Evolutionary conservation across 495 filamentous ascomycete species (phyloP).

Genomic region (Podospora appendiculata): DNA sequence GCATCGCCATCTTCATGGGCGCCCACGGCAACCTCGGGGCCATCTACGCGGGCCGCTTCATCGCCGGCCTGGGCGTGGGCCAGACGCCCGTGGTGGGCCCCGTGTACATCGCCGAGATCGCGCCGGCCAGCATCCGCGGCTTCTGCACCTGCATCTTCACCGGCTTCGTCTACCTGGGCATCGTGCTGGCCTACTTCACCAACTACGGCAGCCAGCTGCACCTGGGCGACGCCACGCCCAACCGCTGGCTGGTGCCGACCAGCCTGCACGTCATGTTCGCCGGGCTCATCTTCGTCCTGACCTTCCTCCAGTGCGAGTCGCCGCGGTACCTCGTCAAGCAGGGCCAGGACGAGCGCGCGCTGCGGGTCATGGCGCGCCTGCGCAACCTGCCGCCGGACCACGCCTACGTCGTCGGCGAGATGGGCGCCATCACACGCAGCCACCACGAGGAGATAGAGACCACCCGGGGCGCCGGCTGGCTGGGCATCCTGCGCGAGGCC

Average conservation of each 20-base stretch:
- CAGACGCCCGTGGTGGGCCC: slow-evolving; percentile 60
- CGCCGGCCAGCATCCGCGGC: slow-evolving; percentile 55
- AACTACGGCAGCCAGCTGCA: slow-evolving; percentile 53
- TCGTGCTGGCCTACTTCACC: slow-evolving; percentile 52
- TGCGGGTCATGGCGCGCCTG: slow-evolving; percentile 38
- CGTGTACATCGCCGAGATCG: slow-evolving; percentile 53
- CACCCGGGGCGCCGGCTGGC: slow-evolving; percentile 45
- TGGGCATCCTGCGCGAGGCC: slow-evolving; percentile 52
- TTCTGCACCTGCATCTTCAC: slow-evolving; percentile 65
- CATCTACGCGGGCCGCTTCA: slow-evolving; percentile 60
- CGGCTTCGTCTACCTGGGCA: slow-evolving; percentile 54
- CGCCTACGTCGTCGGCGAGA: slow-evolving; percentile 41
- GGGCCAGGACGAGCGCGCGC: slow-evolving; percentile 37
- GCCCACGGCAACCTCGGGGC: slow-evolving; percentile 51
- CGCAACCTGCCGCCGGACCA: slow-evolving; percentile 42
- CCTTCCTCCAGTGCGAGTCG: slow-evolving; percentile 57
- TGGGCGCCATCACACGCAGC: slow-evolving; percentile 40
- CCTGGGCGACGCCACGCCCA: slow-evolving; percentile 46
- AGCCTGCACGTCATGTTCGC: slow-evolving; percentile 69
- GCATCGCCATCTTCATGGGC: slow-evolving; percentile 62
- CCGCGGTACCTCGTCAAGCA: slow-evolving; percentile 50
- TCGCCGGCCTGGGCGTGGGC: slow-evolving; percentile 60
- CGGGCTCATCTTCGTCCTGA: slow-evolving; percentile 54
- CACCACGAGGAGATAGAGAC: slow-evolving; percentile 49
- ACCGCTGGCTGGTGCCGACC: slow-evolving; percentile 58